A percentile compares a stretch with the other conserved stretches of the same genome.
Evolutionary conservation across 345 rosid species (phyloP).

Genomic region (Eucalyptus curtisii): DNA sequence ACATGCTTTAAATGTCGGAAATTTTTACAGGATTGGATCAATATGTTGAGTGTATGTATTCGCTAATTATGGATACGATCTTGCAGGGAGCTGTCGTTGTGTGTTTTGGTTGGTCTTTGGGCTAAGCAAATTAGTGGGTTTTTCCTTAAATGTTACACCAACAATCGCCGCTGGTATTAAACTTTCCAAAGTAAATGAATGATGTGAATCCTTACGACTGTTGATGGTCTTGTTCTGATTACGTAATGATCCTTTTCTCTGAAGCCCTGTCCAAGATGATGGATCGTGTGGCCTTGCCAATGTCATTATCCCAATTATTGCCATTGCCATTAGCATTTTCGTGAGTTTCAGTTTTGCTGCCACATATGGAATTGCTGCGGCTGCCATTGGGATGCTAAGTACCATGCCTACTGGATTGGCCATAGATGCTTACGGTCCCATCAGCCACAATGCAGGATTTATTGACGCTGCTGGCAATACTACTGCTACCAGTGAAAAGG

Average conservation of each 20-base stretch:
- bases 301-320: constrained; percentile 20
- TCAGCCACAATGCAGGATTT: constrained; percentile 20
- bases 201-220: too few species aligned
- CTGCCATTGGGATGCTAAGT: constrained; percentile 29
- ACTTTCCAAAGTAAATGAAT: too few species aligned
- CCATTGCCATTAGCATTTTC: constrained; percentile 14
- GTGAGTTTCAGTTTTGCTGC: constrained; percentile 28
- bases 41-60: too few species aligned
- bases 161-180: too few species aligned
- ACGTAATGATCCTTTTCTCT: neutral
- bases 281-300: constrained; percentile 12
- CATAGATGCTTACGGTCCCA: constrained; percentile 30
- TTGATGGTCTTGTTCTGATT: too few species aligned
- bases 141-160: too few species aligned
- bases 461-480: constrained; percentile 27
- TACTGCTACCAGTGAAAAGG: constrained; percentile 26
- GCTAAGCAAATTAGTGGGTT: too few species aligned
- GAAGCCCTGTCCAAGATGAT: constrained; percentile 29
- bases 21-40: too few species aligned
- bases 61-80: too few species aligned
- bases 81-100: too few species aligned
- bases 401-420: constrained; percentile 16
- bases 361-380: constrained; percentile 27
- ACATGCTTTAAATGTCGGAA: too few species aligned
- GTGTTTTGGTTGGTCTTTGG: too few species aligned